phyloP scores from a whole-genome alignment of 306 rosid species.

The Pterocarpus santalinus region DNA sequence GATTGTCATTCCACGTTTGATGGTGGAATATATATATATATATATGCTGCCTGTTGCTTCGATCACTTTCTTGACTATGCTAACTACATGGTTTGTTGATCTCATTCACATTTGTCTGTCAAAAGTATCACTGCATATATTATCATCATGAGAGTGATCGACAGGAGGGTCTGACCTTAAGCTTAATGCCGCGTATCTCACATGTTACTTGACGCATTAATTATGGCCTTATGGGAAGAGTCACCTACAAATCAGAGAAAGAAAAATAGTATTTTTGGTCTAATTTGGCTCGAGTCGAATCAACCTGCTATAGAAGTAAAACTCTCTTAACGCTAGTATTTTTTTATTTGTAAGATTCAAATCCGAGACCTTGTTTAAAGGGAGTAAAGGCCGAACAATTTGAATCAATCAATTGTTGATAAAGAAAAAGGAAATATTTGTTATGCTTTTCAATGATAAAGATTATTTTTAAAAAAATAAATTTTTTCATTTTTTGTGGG shows the following conservation, averaged over 20 bases:
- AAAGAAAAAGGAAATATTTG: background rate
- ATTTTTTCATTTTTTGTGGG: background rate
- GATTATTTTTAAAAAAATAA: background rate
- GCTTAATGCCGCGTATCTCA: slow-evolving; percentile 19
- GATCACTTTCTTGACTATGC: slow-evolving; percentile 31
- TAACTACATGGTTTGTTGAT: slow-evolving; percentile 18
- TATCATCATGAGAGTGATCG: slow-evolving; percentile 37
- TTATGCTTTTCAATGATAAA: background rate
- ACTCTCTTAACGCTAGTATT: too few relatives aligned
- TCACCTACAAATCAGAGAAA: slow-evolving; percentile 15
- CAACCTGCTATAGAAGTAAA: too few relatives aligned
- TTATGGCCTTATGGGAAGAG: background rate
- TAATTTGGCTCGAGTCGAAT: too few relatives aligned
- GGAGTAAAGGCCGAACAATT: too few relatives aligned
- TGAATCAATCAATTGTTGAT: too few relatives aligned
- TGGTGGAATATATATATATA: background rate
- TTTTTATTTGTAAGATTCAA: too few relatives aligned
- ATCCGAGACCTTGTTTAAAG: too few relatives aligned
- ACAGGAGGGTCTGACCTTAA: slow-evolving; percentile 19
- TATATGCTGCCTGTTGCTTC: slow-evolving; percentile 18
- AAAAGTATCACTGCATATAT: background rate
- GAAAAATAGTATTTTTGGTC: too few relatives aligned
- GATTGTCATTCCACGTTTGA: slow-evolving; percentile 30
- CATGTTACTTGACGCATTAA: slow-evolving; percentile 34
- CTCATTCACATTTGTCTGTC: slow-evolving; percentile 22